Evolutionary conservation across 2,329 filamentous ascomycete species (phyloP).

Genomic region (Nigrograna mackinnonii): DNA sequence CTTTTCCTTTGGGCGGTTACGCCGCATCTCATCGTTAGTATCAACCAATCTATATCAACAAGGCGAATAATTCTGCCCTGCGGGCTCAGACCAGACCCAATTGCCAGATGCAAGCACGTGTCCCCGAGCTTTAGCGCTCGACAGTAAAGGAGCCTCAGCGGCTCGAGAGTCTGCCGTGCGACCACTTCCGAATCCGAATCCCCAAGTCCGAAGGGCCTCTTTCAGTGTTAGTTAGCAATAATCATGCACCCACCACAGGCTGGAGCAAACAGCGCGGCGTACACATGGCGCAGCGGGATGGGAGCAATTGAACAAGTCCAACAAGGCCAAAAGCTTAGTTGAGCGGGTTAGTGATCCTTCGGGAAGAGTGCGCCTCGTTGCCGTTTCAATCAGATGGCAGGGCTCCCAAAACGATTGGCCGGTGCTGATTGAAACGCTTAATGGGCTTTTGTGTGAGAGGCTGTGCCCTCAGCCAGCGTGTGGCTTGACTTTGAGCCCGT

Average conservation of each 20-base stretch:
- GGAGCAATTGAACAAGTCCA: slow-evolving; percentile 1
- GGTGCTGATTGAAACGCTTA: slow-evolving; percentile 23
- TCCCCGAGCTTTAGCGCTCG: too few relatives aligned
- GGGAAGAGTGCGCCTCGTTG: slow-evolving; percentile 32
- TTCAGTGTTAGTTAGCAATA: too few relatives aligned
- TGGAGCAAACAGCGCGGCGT: slow-evolving; percentile 1
- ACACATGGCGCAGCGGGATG: background rate
- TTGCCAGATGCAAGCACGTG: too few relatives aligned
- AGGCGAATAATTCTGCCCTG: slow-evolving; percentile 13
- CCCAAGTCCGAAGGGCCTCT: too few relatives aligned
- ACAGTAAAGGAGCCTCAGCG: slow-evolving; percentile 24
- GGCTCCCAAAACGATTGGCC: slow-evolving; percentile 25
- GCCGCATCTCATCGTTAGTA: slow-evolving; percentile 1
- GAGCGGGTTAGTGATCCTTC: slow-evolving; percentile 5
- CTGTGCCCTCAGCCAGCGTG: slow-evolving; percentile 18
- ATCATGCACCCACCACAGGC: too few relatives aligned
- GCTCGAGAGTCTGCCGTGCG: slow-evolving; percentile 18
- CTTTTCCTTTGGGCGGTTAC: slow-evolving; percentile 5
- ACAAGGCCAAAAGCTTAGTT: slow-evolving; percentile 9
- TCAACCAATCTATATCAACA: slow-evolving; percentile 3
- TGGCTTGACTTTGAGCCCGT: slow-evolving; percentile 15
- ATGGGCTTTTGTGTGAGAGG: slow-evolving; percentile 10
- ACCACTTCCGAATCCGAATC: too few relatives aligned
- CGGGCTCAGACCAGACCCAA: too few relatives aligned
- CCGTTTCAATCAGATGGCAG: slow-evolving; percentile 15